Evolutionary conservation across 108 stramenopile species (phyloP), one percentile per base, ranked within the genome.

Genomic region (Fistulifera pelliculosa): DNA sequence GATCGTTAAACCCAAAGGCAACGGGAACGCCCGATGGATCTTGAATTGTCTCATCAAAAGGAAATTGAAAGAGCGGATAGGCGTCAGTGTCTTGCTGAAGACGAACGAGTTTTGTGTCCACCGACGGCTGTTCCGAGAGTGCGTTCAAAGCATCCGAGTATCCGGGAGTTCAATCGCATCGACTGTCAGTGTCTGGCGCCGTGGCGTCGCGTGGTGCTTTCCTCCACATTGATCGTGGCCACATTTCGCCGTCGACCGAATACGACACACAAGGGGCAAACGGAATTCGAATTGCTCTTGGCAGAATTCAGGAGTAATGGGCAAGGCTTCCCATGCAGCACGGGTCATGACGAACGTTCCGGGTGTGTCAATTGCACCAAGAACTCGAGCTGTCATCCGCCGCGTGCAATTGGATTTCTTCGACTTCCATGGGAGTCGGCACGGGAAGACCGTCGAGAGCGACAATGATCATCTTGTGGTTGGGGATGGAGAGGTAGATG

Each of bases 351-450:
- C 13, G 51, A 39, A 61, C 1, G 60, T 61, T 41, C n/a, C 60
- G 11, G 60, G 51, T n/a, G 31, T 10, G 18, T 61, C 60, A 61
- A 61, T 11, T 21, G 42, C 8, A 38, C 50, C 38, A 61, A 17
- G 38, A 61, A 61, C 52, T 61, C 60, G 12, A 48, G n/a, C n/a
- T 44, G 44, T 1, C 15, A 12, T 59, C 58, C 58, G n/a, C 38
- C 44, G n/a, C n/a, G 5, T 17, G 27, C 24, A 59, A 22, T 16
- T 47, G 44, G 25, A 47, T 42, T 39, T 15, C 16, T 5, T 45
- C 44, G 5, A 42, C 21, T 45, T 47, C 47, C 8, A 47, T 47
- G 15, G 40, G 40, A 8, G 25, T 21, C 1, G 58, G 45, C 12
- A 47, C 13, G 5, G 47, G 22, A 24, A 47, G 47, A 25, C 58